Conservation (phyloP, 2,329 filamentous ascomycete species). For the Ascomycota sp. region DNA sequence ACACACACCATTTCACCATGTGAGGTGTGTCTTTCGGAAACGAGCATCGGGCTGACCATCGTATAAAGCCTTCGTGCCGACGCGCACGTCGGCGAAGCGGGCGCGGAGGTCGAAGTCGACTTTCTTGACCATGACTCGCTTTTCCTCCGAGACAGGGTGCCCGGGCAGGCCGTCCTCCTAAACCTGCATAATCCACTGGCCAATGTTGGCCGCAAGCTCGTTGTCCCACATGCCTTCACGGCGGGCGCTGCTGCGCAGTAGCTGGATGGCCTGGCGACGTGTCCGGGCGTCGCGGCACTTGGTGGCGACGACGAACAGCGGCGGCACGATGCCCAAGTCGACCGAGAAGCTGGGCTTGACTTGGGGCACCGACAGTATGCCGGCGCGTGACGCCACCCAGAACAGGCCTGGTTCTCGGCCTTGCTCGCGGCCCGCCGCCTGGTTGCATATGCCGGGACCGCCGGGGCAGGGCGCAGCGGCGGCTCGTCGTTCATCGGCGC, state of each 20-base stretch:
- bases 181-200: constrained; percentile 31
- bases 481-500: constrained; percentile 33
- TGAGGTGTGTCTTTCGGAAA: constrained; percentile 22
- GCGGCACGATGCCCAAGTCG: constrained; percentile 42
- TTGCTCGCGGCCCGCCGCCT: too few species aligned
- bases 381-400: constrained; percentile 18
- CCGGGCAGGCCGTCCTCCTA: constrained; percentile 20
- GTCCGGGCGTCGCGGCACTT: constrained; percentile 39
- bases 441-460: constrained; percentile 20
- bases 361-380: constrained; percentile 24
- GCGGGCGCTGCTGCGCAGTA: constrained; percentile 37
- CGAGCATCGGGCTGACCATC: constrained; percentile 25
- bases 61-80: constrained; percentile 32
- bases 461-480: constrained; percentile 24
- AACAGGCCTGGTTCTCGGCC: constrained; percentile 4
- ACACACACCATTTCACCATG: constrained; percentile 29
- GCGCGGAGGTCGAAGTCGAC: constrained; percentile 36
- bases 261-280: constrained; percentile 38
- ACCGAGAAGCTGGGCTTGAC: constrained; percentile 43
- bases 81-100: constrained; percentile 26
- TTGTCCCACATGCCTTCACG: constrained; percentile 54
- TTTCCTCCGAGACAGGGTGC: constrained; percentile 25
- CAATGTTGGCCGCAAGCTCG: constrained; percentile 33
- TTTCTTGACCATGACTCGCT: constrained; percentile 32
- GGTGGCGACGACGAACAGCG: constrained; percentile 44